Evolutionary conservation across 768 basidiomycete species (phyloP), one percentile per base, ranked within the genome.

Genomic region (Gloeopeniophorella convolvens): DNA sequence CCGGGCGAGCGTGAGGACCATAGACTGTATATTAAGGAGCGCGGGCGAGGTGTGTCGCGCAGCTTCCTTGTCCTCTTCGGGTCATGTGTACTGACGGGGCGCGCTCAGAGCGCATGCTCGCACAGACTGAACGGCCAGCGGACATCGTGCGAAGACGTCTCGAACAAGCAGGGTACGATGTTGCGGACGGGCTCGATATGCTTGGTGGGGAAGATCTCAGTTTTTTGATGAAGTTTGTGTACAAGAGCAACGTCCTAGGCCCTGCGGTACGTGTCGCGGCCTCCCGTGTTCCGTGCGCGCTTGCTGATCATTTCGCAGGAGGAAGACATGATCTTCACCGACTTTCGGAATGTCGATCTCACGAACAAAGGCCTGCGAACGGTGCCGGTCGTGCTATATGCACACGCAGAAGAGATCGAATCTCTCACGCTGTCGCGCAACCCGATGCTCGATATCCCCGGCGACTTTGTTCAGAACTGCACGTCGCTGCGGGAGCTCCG

Each of bases 391-490:
- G 72, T 81, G 50, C 73, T 97, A 11, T 86, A 99, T 65, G 76
- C 79, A 46, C 81, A 90, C 51, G 92, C 93, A 1, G 82, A 86
- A 57, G 78, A 78, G 21, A 93, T 99, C 60, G 72, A 88, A 50
- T 82, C 76, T 33, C 83, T 98, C 51, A 89, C 87, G 53, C 77
- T 98, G 12, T 95, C 92, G 3, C 82, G 89, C 36, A 99, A 98
- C 63, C 92, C 94, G 2, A 90, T 95, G 79, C 78, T 94, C 47
- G 94, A 98, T 65, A 85, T 98, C 30, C 96, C 95, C 1, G 82
- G 91, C 42, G 96, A 98, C 67, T 99, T 99, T 63, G 85, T 96
- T 50, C 89, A 96, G 66, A 80, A 85, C 5, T 95, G 92, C 62
- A 79, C 78, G 1, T 78, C 73, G 5, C 77, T 99, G 8, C 82